A percentile compares a stretch with the other conserved stretches of the same genome.
Conservation (phyloP, 371 early-diverging fungal species). For the Blastocladiella emersonii region DNA sequence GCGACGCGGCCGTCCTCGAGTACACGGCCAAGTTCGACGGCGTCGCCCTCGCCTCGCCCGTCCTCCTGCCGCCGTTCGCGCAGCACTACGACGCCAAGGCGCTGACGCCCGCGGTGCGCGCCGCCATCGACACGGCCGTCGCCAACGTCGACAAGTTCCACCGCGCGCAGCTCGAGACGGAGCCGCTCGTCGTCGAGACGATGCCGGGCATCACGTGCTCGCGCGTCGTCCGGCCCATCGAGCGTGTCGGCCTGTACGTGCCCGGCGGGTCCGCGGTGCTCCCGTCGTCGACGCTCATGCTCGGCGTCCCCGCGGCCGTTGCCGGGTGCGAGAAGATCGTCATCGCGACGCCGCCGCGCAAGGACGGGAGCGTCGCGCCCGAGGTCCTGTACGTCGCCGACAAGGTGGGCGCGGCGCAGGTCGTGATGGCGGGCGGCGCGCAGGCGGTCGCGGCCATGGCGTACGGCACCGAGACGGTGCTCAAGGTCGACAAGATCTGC, state of each 20-base stretch:
- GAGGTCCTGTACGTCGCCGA: constrained; percentile 97
- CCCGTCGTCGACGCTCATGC: constrained; percentile 88
- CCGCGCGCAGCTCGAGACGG: constrained; percentile 68
- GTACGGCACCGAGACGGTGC: constrained; percentile 85
- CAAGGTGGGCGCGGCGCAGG: constrained; percentile 81
- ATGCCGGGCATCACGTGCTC: constrained; percentile 92
- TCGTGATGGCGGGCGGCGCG: constrained; percentile 91
- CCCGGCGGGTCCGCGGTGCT: constrained; percentile 96
- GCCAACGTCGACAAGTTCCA: constrained; percentile 88
- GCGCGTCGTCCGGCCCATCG: constrained; percentile 83
- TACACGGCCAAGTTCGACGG: constrained; percentile 82
- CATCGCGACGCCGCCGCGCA: constrained; percentile 88
- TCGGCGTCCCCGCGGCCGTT: constrained; percentile 93
- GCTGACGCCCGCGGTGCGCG: constrained; percentile 48
- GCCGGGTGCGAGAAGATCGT: constrained; percentile 91
- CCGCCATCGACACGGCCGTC: constrained; percentile 87
- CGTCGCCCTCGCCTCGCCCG: constrained; percentile 50
- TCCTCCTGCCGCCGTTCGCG: constrained; percentile 74
- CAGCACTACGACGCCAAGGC: constrained; percentile 35
- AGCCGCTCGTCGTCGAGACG: constrained; percentile 69
- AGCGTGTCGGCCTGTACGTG: constrained; percentile 90
- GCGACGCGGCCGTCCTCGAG: constrained; percentile 73
- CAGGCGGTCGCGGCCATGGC: constrained; percentile 98
- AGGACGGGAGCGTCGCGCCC: constrained; percentile 78
- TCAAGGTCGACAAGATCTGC: constrained; percentile 97